These are phyloP conservation scores for Gracilariopsis chorda DNA, from an alignment of 23 red algal genomes.

Conservation along the genomic window DNA sequence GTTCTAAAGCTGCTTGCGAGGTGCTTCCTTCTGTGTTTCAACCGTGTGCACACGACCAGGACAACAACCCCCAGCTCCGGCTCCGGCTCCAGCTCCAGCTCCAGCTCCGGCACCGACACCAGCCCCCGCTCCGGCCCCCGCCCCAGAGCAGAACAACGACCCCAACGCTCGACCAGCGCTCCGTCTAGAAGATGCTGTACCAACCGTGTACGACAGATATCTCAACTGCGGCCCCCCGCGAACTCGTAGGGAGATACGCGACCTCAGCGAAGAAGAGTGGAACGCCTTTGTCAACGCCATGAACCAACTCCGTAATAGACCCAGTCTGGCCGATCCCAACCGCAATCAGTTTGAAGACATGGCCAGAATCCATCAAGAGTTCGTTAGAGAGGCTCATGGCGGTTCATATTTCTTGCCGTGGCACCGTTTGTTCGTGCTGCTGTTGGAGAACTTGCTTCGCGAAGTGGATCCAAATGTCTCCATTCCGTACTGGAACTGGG, in stretches of 20 bases:
- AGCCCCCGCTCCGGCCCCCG: not conserved
- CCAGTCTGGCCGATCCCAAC: not conserved
- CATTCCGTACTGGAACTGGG: slow-evolving; percentile 72
- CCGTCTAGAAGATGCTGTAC: not conserved
- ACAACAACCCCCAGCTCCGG: slow-evolving; percentile 10
- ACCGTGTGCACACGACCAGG: slow-evolving; percentile 42
- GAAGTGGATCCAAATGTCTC: slow-evolving; percentile 27
- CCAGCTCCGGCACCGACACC: not conserved
- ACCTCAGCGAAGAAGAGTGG: slow-evolving; percentile 39
- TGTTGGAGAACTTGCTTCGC: slow-evolving; percentile 63
- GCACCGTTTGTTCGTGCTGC: slow-evolving; percentile 59
- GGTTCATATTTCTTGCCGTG: slow-evolving; percentile 63
- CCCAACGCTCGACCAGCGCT: not conserved
- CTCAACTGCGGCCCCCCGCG: slow-evolving; percentile 12
- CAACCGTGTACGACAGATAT: slow-evolving; percentile 14
- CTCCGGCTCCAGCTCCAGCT: slow-evolving; percentile 30
- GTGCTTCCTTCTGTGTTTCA: not conserved
- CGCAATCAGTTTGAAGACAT: slow-evolving; percentile 44
- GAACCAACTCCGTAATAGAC: not conserved
- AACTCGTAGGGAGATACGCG: slow-evolving; percentile 27
- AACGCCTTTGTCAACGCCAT: slow-evolving; percentile 35
- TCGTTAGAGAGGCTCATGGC: slow-evolving; percentile 33
- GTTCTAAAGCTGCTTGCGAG: slow-evolving; percentile 18
- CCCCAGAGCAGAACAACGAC: not conserved
- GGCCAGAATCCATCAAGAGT: slow-evolving; percentile 37